A percentile compares a stretch with the other conserved stretches of the same genome.
Evolutionary conservation across 148 eudicot genomes (phyloP).

Genomic region (Amaranthus hypochondriacus): DNA sequence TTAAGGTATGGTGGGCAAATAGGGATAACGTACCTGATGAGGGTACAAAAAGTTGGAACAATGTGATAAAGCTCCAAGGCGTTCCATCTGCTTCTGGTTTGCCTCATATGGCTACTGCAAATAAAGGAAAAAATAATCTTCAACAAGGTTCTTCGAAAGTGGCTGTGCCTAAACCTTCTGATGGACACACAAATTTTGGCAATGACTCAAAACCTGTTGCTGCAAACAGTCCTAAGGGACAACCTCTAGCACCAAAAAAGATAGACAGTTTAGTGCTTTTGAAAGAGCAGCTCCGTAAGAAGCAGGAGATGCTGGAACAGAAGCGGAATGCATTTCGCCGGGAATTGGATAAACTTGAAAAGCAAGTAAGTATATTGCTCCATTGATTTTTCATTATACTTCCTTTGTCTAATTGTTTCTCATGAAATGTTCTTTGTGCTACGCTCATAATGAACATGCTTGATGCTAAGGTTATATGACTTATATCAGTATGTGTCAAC

Average conservation of each 20-base stretch:
- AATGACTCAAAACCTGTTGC: conserved; percentile 42
- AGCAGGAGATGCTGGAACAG: conserved; percentile 88
- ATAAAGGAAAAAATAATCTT: conserved; percentile 43
- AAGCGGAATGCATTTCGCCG: conserved; percentile 68
- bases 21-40: conserved; percentile 65
- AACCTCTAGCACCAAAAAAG: conserved; percentile 59
- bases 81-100: background rate
- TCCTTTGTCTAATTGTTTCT: background rate
- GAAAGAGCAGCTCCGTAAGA: conserved; percentile 71
- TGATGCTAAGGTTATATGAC: background rate
- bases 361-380: conserved; percentile 46
- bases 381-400: background rate
- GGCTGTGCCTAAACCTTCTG: conserved; percentile 25
- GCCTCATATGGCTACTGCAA: conserved; percentile 24
- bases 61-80: conserved; percentile 26
- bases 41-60: conserved; percentile 34
- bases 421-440: conserved; percentile 5
- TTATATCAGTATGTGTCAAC: background rate
- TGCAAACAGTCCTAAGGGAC: conserved; percentile 40
- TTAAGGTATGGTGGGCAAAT: conserved; percentile 92
- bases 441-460: no score
- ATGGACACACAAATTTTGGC: conserved; percentile 24
- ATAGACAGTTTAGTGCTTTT: conserved; percentile 63
- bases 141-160: conserved; percentile 18
- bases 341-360: conserved; percentile 64